Percentiles rank a stretch among this genome's conserved stretches.
Conservation (phyloP, 2,329 filamentous ascomycete genomes). For the Monosporascus sp. region DNA sequence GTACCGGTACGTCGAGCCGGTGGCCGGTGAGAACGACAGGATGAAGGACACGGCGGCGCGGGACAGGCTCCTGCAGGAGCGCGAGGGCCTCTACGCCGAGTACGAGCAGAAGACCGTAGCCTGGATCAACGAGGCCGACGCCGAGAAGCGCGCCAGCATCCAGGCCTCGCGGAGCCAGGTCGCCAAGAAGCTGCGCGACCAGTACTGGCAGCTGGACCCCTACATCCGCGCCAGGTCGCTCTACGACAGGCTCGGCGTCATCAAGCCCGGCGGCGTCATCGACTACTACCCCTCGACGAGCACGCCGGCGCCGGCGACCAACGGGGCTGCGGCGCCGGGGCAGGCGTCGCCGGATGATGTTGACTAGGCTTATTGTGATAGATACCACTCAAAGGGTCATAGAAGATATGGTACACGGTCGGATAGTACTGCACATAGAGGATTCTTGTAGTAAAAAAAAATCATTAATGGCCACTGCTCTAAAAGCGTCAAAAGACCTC, state of each 20-base stretch:
- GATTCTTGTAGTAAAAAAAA: too few species aligned
- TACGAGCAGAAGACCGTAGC: slow-evolving; percentile 69
- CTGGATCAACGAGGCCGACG: slow-evolving; percentile 60
- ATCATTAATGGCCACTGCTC: too few species aligned
- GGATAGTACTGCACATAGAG: too few species aligned
- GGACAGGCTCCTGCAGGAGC: slow-evolving; percentile 57
- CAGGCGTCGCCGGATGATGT: slow-evolving; percentile 40
- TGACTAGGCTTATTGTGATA: slow-evolving; percentile 27
- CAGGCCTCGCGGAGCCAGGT: slow-evolving; percentile 56
- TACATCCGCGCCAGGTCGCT: slow-evolving; percentile 77
- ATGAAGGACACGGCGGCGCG: slow-evolving; percentile 63
- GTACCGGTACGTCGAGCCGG: slow-evolving; percentile 76
- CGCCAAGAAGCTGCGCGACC: slow-evolving; percentile 58
- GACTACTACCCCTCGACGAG: slow-evolving; percentile 56
- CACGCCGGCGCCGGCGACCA: slow-evolving; percentile 10
- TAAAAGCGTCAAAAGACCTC: too few species aligned
- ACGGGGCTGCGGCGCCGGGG: slow-evolving; percentile 15
- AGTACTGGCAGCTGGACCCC: slow-evolving; percentile 88
- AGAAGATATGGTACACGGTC: background rate
- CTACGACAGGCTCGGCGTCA: slow-evolving; percentile 75
- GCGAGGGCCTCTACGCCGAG: slow-evolving; percentile 60
- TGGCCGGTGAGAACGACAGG: slow-evolving; percentile 66
- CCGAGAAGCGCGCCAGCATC: slow-evolving; percentile 39
- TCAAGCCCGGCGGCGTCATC: slow-evolving; percentile 61
- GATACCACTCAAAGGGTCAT: background rate